These are phyloP conservation scores for Forsythia suspensa DNA, from an alignment of 257 asterid genomes.

Conservation along the genomic window DNA sequence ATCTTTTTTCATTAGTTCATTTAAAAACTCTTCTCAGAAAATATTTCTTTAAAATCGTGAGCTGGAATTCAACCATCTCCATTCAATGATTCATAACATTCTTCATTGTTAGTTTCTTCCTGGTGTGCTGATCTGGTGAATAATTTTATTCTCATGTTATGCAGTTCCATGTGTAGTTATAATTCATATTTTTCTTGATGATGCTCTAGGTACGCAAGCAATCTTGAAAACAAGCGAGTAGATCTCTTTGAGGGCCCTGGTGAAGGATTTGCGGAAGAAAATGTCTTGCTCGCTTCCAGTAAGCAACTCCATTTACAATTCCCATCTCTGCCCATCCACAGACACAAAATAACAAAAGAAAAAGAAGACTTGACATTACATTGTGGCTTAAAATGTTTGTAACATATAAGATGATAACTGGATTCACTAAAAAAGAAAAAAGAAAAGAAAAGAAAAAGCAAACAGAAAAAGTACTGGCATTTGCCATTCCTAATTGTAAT, in stretches of 20 bases:
- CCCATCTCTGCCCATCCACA: not conserved
- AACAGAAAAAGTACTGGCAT: not conserved
- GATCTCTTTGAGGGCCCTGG: conserved; percentile 96
- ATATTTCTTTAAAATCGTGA: not conserved
- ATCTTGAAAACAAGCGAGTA: conserved; percentile 83
- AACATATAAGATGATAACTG: not conserved
- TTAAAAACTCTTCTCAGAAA: not conserved
- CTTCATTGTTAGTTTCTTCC: not conserved
- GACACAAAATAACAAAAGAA: not conserved
- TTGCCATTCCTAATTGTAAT: conserved; percentile 6
- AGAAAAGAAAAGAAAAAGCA: not conserved
- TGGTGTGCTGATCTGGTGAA: not conserved
- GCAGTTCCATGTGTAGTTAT: not conserved
- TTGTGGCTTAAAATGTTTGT: not conserved
- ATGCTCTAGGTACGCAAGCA: conserved; percentile 72
- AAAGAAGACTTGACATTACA: not conserved
- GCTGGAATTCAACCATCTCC: not conserved
- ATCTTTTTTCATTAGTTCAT: not conserved
- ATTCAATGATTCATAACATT: not conserved
- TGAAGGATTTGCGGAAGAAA: conserved; percentile 90
- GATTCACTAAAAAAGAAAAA: not conserved
- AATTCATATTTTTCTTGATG: conserved; percentile 18
- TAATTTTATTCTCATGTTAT: not conserved
- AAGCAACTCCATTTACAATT: conserved; percentile 30
- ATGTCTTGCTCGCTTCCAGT: conserved; percentile 91